Evolutionary conservation across 495 filamentous ascomycete genomes (phyloP), one percentile per base, ranked within the genome.

Genomic region (Paragyromitra xinjiangensis): DNA sequence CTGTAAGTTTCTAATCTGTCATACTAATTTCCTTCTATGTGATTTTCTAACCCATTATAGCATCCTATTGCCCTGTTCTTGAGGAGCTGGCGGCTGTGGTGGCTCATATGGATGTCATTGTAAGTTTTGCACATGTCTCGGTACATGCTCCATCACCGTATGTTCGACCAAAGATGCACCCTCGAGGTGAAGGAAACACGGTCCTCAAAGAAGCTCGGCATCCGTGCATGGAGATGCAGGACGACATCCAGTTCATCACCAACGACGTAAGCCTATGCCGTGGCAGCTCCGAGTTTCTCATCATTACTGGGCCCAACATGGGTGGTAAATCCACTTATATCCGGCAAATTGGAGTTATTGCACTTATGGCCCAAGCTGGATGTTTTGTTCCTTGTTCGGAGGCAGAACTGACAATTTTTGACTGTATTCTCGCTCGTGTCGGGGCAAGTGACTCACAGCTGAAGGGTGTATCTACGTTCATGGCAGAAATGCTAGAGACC

Each of bases 401-500:
- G 75, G 95, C 95, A 19, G 94, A 97, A 80, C 85, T 99, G 65
- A 97, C 94, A 29, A 93, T 99, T 71, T 99, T 98, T 84, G 95
- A 99, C 85, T 96, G 93, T 82, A 98, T 99, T 71, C 93, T 99
- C 44, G 96, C 95, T 8, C 92, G 95, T 78, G 95, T 99, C 3
- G 95, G 95, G 64, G 95, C 95, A 4, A 94, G 91, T 82, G 95
- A 99, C 84, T 94, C 92, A 6, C 95, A 98, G 83, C 89, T 99
- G 48, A 99, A 99, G 84, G 95, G 95, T 45, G 96, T 99, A 7
- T 97, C 93, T 51, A 99, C 95, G 0, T 99, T 99, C 87, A 99
- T 99, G 96, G 96, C 96, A 0, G 95, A 99, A 85, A 99, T 99
- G 95, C 88, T 99, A 34, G 95, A 99, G 82, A 99, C 95, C 0